Evolutionary conservation across 352 stramenopile genomes (phyloP).

Genomic region (Phytophthora rubi): DNA sequence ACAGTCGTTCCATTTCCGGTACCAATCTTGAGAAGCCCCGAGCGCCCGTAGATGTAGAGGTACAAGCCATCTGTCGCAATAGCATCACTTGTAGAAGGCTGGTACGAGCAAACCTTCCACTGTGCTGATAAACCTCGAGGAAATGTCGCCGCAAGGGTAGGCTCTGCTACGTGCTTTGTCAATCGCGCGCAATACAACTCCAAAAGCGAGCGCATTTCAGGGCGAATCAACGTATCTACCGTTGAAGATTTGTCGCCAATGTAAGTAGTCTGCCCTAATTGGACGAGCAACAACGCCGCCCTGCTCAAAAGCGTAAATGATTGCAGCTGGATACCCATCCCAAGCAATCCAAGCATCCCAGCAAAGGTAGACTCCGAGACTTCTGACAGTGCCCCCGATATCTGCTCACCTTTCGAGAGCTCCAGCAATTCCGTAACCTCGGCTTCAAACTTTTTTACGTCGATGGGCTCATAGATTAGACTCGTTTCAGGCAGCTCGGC

Average conservation of each 20-base stretch:
- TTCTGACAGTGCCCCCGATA: neutral
- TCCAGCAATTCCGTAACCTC: conserved; percentile 27
- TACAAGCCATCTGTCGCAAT: conserved; percentile 75
- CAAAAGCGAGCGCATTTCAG: conserved; percentile 36
- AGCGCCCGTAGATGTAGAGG: conserved; percentile 72
- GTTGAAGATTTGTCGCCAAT: neutral
- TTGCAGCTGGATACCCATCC: conserved; percentile 64
- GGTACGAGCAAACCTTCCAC: conserved; percentile 73
- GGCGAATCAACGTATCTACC: conserved; percentile 15
- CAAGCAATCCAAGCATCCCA: conserved; percentile 50
- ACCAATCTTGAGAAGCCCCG: conserved; percentile 72
- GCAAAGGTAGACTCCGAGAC: conserved; percentile 39
- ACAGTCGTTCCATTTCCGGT: conserved; percentile 69
- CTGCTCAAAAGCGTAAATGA: conserved; percentile 66
- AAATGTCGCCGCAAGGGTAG: conserved; percentile 55
- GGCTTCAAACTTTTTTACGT: conserved; percentile 50
- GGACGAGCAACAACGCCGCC: conserved; percentile 41
- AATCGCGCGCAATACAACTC: conserved; percentile 40
- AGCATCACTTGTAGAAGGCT: conserved; percentile 69
- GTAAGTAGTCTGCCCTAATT: conserved; percentile 31
- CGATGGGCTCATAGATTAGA: conserved; percentile 73
- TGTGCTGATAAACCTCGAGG: conserved; percentile 61
- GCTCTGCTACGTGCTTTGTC: conserved; percentile 28
- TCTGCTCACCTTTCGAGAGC: neutral
- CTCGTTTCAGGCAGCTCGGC: conserved; percentile 56